Base-by-base conservation (phyloP, 2,329 filamentous ascomycete species). In the Annulohypoxylon truncatum region DNA sequence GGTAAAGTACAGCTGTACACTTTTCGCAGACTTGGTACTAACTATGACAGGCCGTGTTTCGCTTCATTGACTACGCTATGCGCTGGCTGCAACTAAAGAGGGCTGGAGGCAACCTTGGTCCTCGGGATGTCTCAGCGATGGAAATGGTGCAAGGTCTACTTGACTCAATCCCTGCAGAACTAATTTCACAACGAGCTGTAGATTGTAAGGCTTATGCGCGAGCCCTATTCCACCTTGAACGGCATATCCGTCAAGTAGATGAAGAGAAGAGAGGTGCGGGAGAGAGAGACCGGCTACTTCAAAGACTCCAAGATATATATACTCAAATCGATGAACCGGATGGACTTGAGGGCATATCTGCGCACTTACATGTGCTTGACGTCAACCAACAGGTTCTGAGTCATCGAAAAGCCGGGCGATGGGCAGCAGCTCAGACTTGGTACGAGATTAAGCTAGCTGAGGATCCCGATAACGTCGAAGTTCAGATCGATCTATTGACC, bases 251-350 rank as follows among this genome's bases (percentile, higher is more conserved):
- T 58, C 81, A 84, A 64, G 77, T 83, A 58, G 80, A 83, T 28
- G 79, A 81, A 24, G 74, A 78, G n/a, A 80, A 81, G 31, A 75
- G 81, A 24, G 82, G 83, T 0, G 78, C 81, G 1, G 82, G 84
- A 1, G 85, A 88, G 20, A 81, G 86, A n/a, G 84, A 91, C 56
- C 84, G 88, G 22, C 83, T 96, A 3, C 87, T 96, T 64, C 88
- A 93, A 71, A 88, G 90, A 66, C 82, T 99, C 22, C 95, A 98
- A 75, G 90, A 95, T 56, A 97, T 99, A 15, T 99, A 99, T 78
- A 93, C 93, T 0, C 92, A 97, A 72, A 98, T 99, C 66, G 96
- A 99, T 74, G 96, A 99, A 73, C 96, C 96, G 0, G 96, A 99
- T 78, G 94, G 95, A 1, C 90, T 99, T 31, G 94, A 98, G 76